phyloP scores from a whole-genome alignment of 83 land plant species.

The Diphasiastrum complanatum region DNA sequence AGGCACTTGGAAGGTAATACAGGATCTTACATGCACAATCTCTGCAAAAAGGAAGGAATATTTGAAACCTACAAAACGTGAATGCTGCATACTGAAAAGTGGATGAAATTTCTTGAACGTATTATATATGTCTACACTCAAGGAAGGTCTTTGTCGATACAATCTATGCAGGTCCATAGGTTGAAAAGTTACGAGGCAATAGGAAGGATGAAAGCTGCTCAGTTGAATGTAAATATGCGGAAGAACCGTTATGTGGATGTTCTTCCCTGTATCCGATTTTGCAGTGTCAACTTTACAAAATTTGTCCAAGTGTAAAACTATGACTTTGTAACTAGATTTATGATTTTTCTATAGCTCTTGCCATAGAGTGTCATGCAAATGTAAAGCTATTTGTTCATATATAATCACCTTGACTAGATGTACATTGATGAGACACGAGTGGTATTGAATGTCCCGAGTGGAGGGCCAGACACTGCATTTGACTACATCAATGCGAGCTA shows the following conservation, averaged over 20 bases:
- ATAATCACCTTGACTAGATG: not conserved
- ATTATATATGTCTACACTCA: no score
- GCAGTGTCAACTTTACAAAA: not conserved
- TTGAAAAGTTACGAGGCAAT: slow-evolving; percentile 28
- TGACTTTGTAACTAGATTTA: not conserved
- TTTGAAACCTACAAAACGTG: no score
- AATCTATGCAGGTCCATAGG: slow-evolving; percentile 42
- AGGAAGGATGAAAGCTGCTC: slow-evolving; percentile 40
- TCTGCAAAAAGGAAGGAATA: no score
- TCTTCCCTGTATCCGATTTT: slow-evolving; percentile 50
- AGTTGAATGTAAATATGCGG: slow-evolving; percentile 26
- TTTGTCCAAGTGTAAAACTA: not conserved
- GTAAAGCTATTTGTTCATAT: not conserved
- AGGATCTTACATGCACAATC: no score
- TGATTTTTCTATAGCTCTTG: not conserved
- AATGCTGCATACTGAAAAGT: no score
- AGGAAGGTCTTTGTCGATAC: no score
- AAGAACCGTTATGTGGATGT: slow-evolving; percentile 67
- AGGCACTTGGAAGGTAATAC: no score
- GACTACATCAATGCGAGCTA: slow-evolving; percentile 42
- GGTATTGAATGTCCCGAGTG: slow-evolving; percentile 6
- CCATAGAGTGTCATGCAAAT: not conserved
- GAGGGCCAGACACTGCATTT: slow-evolving; percentile 6
- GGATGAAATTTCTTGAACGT: no score
- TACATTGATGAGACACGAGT: slow-evolving; percentile 36